Evolutionary conservation across 352 stramenopile genomes (phyloP), one percentile per base, ranked within the genome.

Genomic region (Phytophthora kernoviae): DNA sequence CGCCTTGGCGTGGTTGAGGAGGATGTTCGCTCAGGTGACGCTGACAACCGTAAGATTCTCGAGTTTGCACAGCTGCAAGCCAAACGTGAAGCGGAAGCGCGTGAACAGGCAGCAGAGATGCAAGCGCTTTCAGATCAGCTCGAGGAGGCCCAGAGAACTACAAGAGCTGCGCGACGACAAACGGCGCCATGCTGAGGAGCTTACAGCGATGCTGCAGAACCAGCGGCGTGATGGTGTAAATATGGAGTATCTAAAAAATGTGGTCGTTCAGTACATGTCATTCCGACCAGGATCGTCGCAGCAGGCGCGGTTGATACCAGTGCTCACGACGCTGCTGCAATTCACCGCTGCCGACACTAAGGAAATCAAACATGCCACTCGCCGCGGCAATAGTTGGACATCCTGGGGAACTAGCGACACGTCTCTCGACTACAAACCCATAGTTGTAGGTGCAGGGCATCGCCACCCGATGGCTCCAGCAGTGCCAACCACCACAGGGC

Each of bases 191-290:
- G 75, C 87, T 22, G 64, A 90, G 22, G 84, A 94, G 49, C 67
- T 96, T 15, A 84, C 74, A 5, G 79, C 72, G 26, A 73, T 94
- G 56, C 81, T 93, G 65, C 84, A 93, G 54, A 90, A 79, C 14
- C 84, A 95, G 50, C 81, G 85, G 5, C 84, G 88, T 33, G 87
- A 94, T 18, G 87, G 87, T 26, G 85, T 96, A 26, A 95, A 96
- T 63, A 91, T 96, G 85, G 87, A 96, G 52, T 96, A 96, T 62
- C 68, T 96, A 27, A 96, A 96, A 62, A 96, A 96, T 50, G 85
- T 96, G 15, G 85, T 96, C 20, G 83, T 96, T 20, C 88, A 95
- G 77, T 96, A 91, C 68, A 94, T 96, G 84, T 91, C 83, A 15
- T 94, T 96, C 67, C 84, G 78, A 11, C 81, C 82, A 0, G 86